phyloP scores from a whole-genome alignment of 768 basidiomycete species.

The Udeniomyces megalosporus region DNA sequence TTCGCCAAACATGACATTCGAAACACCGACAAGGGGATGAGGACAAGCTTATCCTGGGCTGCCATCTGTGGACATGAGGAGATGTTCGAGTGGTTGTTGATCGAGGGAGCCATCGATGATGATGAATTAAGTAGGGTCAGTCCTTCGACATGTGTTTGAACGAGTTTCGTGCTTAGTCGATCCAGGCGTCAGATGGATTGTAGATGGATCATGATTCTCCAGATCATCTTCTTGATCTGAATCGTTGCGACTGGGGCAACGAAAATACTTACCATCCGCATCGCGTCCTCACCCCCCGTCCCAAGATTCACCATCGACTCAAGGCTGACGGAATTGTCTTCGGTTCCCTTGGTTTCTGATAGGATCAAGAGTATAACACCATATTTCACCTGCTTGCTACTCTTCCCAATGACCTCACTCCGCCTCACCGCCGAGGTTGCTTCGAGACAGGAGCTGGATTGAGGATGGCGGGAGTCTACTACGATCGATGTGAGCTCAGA shows the following conservation, averaged over 20 bases:
- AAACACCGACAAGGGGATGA: conserved; percentile 69
- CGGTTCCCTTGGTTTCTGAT: neutral
- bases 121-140: conserved; percentile 76
- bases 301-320: neutral
- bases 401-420: conserved; percentile 39
- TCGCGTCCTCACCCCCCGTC: too few species aligned
- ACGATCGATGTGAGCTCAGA: conserved; percentile 43
- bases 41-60: conserved; percentile 83
- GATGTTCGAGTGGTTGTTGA: conserved; percentile 69
- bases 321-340: neutral
- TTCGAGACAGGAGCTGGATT: conserved; percentile 38
- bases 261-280: too few species aligned
- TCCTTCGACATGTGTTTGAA: neutral
- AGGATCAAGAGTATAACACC: conserved; percentile 89
- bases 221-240: too few species aligned
- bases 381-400: conserved; percentile 87
- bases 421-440: conserved; percentile 33
- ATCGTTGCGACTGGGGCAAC: too few species aligned
- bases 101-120: conserved; percentile 77
- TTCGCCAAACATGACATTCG: conserved; percentile 60
- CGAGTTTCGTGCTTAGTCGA: conserved; percentile 15
- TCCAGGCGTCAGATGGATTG: neutral
- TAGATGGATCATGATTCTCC: too few species aligned
- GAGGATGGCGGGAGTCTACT: conserved; percentile 74
- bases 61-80: conserved; percentile 77